Evolutionary conservation across 768 basidiomycete species (phyloP).

Genomic region (Dioszegia hungarica): DNA sequence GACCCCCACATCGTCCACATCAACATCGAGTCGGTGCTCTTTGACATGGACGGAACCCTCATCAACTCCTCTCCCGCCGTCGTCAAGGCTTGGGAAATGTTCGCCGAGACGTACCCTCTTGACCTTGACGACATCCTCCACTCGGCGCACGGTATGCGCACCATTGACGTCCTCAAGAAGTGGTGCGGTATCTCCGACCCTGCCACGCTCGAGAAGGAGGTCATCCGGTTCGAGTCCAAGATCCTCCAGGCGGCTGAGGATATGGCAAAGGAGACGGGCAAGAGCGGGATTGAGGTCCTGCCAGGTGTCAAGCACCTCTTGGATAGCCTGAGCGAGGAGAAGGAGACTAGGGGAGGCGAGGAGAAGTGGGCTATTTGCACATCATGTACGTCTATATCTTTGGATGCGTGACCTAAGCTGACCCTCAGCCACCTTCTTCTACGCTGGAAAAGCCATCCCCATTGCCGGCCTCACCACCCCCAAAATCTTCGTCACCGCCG

Average conservation of each 20-base stretch:
- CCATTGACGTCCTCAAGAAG: slow-evolving; percentile 70
- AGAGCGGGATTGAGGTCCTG: slow-evolving; percentile 54
- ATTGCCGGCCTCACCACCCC: slow-evolving; percentile 60
- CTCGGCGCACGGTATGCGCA: slow-evolving; percentile 68
- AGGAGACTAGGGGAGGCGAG: slow-evolving; percentile 47
- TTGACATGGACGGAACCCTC: slow-evolving; percentile 44
- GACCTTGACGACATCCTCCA: slow-evolving; percentile 47
- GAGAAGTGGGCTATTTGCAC: slow-evolving; percentile 84
- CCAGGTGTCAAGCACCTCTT: slow-evolving; percentile 59
- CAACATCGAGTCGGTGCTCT: slow-evolving; percentile 39
- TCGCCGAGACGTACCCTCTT: slow-evolving; percentile 58
- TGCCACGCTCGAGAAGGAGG: slow-evolving; percentile 52
- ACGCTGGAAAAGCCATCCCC: slow-evolving; percentile 65
- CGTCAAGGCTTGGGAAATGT: slow-evolving; percentile 67
- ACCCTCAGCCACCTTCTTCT: slow-evolving; percentile 65
- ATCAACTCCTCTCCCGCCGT: slow-evolving; percentile 69
- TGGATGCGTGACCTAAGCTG: not conserved
- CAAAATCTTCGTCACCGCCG: slow-evolving; percentile 65
- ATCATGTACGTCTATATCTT: slow-evolving; percentile 55
- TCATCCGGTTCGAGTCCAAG: slow-evolving; percentile 64
- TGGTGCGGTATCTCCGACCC: slow-evolving; percentile 59
- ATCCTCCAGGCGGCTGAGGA: slow-evolving; percentile 52
- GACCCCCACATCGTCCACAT: slow-evolving; percentile 44
- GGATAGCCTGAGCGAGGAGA: slow-evolving; percentile 34
- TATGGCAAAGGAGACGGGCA: slow-evolving; percentile 22